Evolutionary conservation across 257 asterid genomes (phyloP), one percentile per base, ranked within the genome.

Genomic region (Cruciata laevipes): DNA sequence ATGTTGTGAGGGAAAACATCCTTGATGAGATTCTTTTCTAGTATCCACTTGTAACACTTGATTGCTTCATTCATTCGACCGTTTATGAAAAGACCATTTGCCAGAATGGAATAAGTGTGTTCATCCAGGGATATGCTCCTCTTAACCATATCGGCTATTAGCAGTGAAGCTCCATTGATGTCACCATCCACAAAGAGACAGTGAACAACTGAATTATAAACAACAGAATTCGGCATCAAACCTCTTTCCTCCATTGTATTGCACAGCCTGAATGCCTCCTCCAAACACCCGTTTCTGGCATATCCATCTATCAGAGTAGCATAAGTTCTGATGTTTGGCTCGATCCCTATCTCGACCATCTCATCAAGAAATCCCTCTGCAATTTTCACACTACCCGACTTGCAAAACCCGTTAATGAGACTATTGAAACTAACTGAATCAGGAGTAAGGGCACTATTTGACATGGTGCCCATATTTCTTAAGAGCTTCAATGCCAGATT

Each of bases 261-360:
- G 68, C 89, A 91, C 64, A 87, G 7, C 74, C 80, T 75, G 67
- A 89, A 87, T 16, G 95, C 91, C 79, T 83, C 85, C 62, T 87
- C 91, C 60, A 87, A 67, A 42, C 17, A 44, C 16, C 95, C 86
- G 9, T 76, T 81, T 73, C 91, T 83, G 7, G 82, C 82, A 78
- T 91, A 85, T 49, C 95, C 96, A 79, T 89, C 90, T 21, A 88
- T 74, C 74, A 91, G 72, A 1, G 87, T 85, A n/a, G 90, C 95
- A 67, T 85, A 91, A 35, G 90, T 85, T 79, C 95, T 80, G 69
- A 79, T 55, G 71, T 89, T 87, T 67, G 95, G 95, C 79, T 77
- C 62, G 66, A 89, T 24, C 37, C 82, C 87, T 76, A 24, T 69
- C 78, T 66, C 60, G 1, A 80, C 70, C 95, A 91, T 86, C 71